Conservation (phyloP, 768 basidiomycete genomes). For the Lepiota venenata region DNA sequence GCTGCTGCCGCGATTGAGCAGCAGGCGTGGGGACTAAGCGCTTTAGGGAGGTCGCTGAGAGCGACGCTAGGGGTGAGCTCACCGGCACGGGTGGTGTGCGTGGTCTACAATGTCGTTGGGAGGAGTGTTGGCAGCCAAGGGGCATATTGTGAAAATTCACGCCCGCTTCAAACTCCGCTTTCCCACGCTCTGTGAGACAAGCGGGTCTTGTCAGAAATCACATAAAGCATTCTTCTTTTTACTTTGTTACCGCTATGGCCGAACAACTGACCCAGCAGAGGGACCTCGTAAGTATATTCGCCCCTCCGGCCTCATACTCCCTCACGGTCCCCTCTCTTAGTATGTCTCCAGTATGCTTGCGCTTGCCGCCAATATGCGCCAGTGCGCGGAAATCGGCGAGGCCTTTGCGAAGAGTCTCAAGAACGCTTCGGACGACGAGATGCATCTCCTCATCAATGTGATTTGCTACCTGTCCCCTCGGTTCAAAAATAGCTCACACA, state of each 20-base stretch:
- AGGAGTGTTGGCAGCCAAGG: constrained; percentile 17
- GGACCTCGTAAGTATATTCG: constrained; percentile 27
- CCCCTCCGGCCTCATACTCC: constrained; percentile 1
- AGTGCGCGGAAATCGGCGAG: constrained; percentile 59
- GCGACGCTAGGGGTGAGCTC: constrained; percentile 21
- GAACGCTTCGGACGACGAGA: constrained; percentile 12
- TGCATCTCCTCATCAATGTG: neutral
- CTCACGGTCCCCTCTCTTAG: constrained; percentile 31
- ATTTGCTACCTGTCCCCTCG: neutral
- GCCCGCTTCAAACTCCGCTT: constrained; percentile 31
- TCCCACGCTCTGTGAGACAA: constrained; percentile 40
- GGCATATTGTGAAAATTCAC: constrained; percentile 15
- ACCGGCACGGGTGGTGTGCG: constrained; percentile 23
- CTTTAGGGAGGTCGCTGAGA: constrained; percentile 22
- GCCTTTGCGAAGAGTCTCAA: constrained; percentile 50
- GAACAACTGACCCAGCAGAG: constrained; percentile 29
- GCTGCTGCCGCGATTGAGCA: constrained; percentile 16
- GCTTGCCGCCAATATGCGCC: constrained; percentile 62
- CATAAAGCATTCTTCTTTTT: constrained; percentile 8
- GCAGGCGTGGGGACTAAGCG: constrained; percentile 18
- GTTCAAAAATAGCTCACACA: constrained; percentile 3
- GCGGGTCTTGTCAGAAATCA: constrained; percentile 11
- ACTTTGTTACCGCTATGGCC: constrained; percentile 19
- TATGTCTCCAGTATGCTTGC: constrained; percentile 50
- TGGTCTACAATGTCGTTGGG: constrained; percentile 21